Evolutionary conservation across 768 basidiomycete genomes (phyloP).

Genomic region (Cantharellus cinnabarinus): DNA sequence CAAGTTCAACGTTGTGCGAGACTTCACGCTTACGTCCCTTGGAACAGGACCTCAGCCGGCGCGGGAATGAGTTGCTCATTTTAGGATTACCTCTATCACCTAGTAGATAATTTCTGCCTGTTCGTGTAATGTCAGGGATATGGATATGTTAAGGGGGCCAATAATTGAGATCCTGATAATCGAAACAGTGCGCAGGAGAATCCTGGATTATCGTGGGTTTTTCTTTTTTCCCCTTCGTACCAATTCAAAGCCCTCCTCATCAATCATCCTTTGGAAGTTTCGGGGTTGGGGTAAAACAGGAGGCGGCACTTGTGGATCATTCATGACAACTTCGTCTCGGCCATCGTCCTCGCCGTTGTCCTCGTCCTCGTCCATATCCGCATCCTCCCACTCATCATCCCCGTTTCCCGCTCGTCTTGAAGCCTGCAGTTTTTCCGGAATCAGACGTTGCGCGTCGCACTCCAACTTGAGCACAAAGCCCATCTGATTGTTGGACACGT

Average conservation of each 20-base stretch:
- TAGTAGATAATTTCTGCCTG: no score
- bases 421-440: conserved; percentile 31
- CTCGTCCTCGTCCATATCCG: conserved; percentile 19
- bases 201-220: not conserved
- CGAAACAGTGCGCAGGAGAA: no score
- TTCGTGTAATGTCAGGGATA: no score
- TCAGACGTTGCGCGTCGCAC: conserved; percentile 33
- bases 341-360: conserved; percentile 12
- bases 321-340: conserved; percentile 21
- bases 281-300: conserved; percentile 31
- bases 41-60: no score
- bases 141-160: no score
- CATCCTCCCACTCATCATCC: conserved; percentile 19
- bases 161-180: no score
- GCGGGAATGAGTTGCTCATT: no score
- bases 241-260: conserved; percentile 82
- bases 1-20: no score
- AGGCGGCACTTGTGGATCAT: conserved; percentile 14
- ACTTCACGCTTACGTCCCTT: no score
- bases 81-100: no score
- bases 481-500: conserved; percentile 21
- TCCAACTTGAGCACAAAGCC: conserved; percentile 42
- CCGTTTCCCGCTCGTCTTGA: conserved; percentile 1
- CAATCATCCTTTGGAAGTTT: conserved; percentile 31
- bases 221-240: conserved; percentile 25